Conservation (phyloP, 805 yeast species). For the Kodamaea jinghongensis region DNA sequence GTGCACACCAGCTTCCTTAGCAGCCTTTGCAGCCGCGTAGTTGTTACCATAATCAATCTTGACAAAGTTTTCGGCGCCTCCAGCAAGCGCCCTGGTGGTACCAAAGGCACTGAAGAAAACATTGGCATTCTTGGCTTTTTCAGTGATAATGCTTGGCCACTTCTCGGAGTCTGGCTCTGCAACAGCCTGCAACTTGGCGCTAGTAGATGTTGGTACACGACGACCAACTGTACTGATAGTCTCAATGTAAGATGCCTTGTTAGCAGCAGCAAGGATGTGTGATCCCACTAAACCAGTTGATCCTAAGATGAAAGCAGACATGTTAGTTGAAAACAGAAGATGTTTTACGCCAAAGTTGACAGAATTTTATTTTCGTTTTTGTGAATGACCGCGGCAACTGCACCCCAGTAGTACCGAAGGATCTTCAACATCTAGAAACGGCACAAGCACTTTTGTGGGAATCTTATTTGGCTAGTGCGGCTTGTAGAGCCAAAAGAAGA, state of each 20-base stretch:
- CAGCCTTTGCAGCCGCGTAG: constrained; percentile 65
- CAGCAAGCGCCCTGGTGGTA: constrained; percentile 71
- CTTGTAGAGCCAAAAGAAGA: too few relatives aligned
- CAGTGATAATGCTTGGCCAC: constrained; percentile 48
- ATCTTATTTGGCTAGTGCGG: too few relatives aligned
- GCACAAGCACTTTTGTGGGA: too few relatives aligned
- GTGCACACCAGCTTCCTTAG: constrained; percentile 63
- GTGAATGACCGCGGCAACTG: too few relatives aligned
- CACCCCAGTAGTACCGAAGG: too few relatives aligned
- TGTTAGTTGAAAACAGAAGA: neutral
- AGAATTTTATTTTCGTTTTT: too few relatives aligned
- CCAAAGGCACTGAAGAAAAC: constrained; percentile 67
- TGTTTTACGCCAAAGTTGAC: too few relatives aligned
- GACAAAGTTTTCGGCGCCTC: constrained; percentile 66
- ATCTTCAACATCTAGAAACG: too few relatives aligned
- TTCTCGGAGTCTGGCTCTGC: constrained; percentile 45
- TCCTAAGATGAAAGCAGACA: constrained; percentile 45
- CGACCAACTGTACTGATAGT: constrained; percentile 53
- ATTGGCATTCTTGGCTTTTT: constrained; percentile 31
- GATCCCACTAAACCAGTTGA: constrained; percentile 79
- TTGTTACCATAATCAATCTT: constrained; percentile 76
- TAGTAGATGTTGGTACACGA: constrained; percentile 33
- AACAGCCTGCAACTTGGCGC: constrained; percentile 35
- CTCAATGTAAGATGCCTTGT: constrained; percentile 31
- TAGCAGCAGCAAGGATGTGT: constrained; percentile 48